Conservation (phyloP, 2,329 filamentous ascomycete species). For the Alternaria consortialis region DNA sequence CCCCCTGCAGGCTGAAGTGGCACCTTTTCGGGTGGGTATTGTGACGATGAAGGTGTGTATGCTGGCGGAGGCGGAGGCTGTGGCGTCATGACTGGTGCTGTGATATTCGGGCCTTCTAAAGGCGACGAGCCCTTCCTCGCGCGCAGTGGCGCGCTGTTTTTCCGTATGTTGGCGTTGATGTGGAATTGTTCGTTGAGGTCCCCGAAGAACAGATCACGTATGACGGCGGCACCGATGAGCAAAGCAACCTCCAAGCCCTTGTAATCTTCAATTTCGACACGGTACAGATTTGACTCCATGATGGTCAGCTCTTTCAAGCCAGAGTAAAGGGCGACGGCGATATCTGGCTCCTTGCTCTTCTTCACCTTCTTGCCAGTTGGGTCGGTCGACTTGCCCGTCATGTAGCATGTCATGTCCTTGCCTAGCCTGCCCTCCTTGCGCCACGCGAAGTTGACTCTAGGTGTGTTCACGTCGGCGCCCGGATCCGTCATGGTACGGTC, state of each 20-base stretch:
- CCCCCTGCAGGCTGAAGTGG: slow-evolving; percentile 24
- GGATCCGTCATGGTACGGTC: slow-evolving; percentile 76
- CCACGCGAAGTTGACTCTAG: slow-evolving; percentile 87
- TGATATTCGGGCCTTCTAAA: slow-evolving; percentile 34
- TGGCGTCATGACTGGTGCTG: slow-evolving; percentile 46
- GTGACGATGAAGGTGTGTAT: slow-evolving; percentile 29
- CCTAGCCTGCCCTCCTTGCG: slow-evolving; percentile 85
- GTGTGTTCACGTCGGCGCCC: slow-evolving; percentile 61
- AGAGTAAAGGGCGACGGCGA: slow-evolving; percentile 85
- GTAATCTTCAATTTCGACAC: slow-evolving; percentile 91
- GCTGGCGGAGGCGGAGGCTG: slow-evolving; percentile 39
- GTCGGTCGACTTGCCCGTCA: slow-evolving; percentile 78
- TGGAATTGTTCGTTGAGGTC: slow-evolving; percentile 82
- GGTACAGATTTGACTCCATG: slow-evolving; percentile 90
- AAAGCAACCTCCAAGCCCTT: slow-evolving; percentile 91
- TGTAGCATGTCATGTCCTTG: slow-evolving; percentile 87
- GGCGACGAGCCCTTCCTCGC: slow-evolving; percentile 49
- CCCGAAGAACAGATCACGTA: slow-evolving; percentile 69
- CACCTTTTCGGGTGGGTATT: slow-evolving; percentile 34
- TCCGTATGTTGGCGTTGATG: slow-evolving; percentile 57
- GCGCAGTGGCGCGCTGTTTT: slow-evolving; percentile 49
- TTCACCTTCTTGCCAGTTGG: slow-evolving; percentile 70
- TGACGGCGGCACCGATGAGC: slow-evolving; percentile 66
- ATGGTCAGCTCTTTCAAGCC: slow-evolving; percentile 80
- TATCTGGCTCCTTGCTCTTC: slow-evolving; percentile 87